phyloP scores from a whole-genome alignment of 345 rosid genomes.

The Aquilaria sinensis region DNA sequence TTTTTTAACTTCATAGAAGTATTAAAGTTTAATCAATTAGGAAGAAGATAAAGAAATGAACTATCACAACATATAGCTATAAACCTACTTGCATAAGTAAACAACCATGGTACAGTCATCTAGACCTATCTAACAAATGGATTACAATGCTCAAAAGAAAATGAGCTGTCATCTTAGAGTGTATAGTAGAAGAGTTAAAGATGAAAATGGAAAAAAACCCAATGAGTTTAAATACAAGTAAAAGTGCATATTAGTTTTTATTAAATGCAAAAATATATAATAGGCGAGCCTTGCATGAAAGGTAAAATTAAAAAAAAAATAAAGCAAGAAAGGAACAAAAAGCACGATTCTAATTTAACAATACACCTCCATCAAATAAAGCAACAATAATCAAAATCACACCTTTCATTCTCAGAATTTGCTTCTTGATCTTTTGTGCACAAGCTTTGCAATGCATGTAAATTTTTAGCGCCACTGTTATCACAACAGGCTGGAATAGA shows the following conservation, averaged over 20 bases:
- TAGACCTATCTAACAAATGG: background rate
- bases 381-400: background rate
- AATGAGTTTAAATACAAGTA: too few species aligned
- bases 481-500: conserved; percentile 47
- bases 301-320: background rate
- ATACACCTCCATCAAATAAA: background rate
- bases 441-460: conserved; percentile 98
- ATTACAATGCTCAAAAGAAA: too few species aligned
- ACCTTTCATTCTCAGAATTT: conserved; percentile 89
- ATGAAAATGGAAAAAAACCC: too few species aligned
- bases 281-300: background rate
- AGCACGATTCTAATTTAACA: background rate
- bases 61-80: too few species aligned
- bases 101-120: conserved; percentile 28
- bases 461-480: conserved; percentile 61
- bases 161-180: too few species aligned
- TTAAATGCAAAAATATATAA: too few species aligned
- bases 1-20: conserved; percentile 63
- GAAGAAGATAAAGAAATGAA: background rate
- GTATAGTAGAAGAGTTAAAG: too few species aligned
- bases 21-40: background rate
- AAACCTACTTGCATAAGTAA: background rate
- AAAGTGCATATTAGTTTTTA: too few species aligned
- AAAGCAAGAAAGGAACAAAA: conserved; percentile 2
- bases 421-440: conserved; percentile 78